Base-by-base conservation (phyloP, 495 filamentous ascomycete species). In the Letharia columbiana region DNA sequence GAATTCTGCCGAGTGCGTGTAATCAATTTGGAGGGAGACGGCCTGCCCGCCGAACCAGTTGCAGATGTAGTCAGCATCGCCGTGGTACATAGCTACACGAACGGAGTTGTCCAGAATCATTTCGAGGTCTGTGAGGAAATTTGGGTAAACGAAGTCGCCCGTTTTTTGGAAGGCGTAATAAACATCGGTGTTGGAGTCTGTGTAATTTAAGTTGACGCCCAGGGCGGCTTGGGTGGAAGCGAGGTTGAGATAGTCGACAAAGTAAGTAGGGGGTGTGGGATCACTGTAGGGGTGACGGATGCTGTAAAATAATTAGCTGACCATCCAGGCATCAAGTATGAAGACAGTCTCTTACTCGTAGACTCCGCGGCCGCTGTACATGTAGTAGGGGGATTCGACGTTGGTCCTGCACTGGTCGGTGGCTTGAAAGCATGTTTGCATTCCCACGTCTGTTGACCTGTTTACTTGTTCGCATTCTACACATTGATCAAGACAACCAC, bases 1-100 rank as follows among this genome's bases (percentile, higher is more conserved):
- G 74, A 89, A 89, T 62, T 79, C 71, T 8, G 64, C 70, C 9
- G 64, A 42, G 63, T 77, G 68, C 5, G 76, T 75, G 67, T 81
- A 81, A 47, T 81, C 70, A 23, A 89, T 61, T 18, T 81, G 78
- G 0, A 89, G 74, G 23, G 80, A 83, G 62, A 86, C 77, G 11
- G 83, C 81, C 71, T 87, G 78, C 44, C 86, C 87, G 60, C 87
- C 87, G 67, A 82, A 75, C 81, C 79, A 78, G 63, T 78, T 79
- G 71, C 75, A 70, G 58, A 68, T 69, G 61, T 70, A 72, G 58
- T 81, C 80, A 31, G 75, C 78, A 67, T 83, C 80, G 20, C 81
- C 81, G 61, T 83, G 79, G 39, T 75, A 61, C 60, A 83, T 58
- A 20, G 75, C 72, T 3, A 84, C 77, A 0, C 79, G 73, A 4